Evolutionary conservation across 441 rosid genomes (phyloP).

Genomic region (Croton setiger): DNA sequence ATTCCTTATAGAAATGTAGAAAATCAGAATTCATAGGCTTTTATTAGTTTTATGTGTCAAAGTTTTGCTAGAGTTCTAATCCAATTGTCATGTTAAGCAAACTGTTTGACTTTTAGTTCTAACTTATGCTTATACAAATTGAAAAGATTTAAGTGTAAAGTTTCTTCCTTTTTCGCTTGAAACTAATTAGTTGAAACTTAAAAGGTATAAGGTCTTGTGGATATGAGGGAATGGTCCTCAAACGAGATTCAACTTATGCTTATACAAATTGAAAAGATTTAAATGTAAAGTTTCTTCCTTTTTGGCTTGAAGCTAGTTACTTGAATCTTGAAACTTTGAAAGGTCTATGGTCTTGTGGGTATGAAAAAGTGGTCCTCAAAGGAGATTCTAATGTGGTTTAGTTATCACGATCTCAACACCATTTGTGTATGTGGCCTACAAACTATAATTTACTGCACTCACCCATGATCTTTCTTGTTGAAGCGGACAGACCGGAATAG

Average conservation of each 20-base stretch:
- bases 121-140: not conserved
- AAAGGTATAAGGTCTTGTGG: not conserved
- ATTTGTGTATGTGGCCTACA: constrained; percentile 12
- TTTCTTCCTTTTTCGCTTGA: not conserved
- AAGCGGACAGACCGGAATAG: too few species aligned
- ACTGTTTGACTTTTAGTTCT: not conserved
- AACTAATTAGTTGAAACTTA: not conserved
- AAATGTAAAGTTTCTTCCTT: not conserved
- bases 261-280: not conserved
- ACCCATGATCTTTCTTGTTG: constrained; percentile 9
- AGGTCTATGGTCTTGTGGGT: not conserved
- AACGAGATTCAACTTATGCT: not conserved
- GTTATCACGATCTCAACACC: not conserved
- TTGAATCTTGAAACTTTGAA: not conserved
- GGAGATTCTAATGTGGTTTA: not conserved
- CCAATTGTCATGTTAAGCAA: too few species aligned
- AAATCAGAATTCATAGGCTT: not conserved
- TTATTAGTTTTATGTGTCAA: too few species aligned
- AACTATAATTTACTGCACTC: constrained; percentile 16
- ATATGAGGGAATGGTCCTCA: not conserved
- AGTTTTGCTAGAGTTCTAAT: too few species aligned
- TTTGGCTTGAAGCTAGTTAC: not conserved
- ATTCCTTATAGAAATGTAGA: not conserved
- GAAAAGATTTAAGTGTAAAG: not conserved
- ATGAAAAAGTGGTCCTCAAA: not conserved